Base-by-base conservation (phyloP, 1,139 yeast species). In the Meyerozyma sp. region DNA sequence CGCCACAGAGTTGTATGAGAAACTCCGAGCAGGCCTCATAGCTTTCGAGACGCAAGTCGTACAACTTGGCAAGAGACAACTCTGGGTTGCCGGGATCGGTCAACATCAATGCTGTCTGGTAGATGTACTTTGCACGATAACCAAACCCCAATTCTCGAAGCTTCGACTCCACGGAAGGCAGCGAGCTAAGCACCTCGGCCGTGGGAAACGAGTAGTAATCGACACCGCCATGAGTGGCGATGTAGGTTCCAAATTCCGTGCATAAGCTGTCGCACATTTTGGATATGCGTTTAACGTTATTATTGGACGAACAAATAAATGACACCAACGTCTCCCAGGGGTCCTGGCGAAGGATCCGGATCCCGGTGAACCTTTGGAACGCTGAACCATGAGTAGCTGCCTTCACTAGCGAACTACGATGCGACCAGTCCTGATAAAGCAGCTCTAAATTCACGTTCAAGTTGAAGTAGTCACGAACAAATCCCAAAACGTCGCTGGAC, bases 321-420 rank as follows among this genome's bases (percentile, higher is more conserved):
- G 94, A 85, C 18, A 93, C 66, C 40, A 89, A 68, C 37, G 94
- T 89, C 56, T 94, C 98, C 98, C 98, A 93, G 0, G 98, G 98
- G 51, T 91, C 96, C 61, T 93, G 98, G 41, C 91, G 73, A 27
- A 91, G 73, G 46, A 90, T 87, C 34, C 98, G 68, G 25, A 91
- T 82, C 0, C 98, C 98, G 3, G 70, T 68, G 45, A 81, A 79
- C 23, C 64, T 62, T 3, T 62, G 47, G 51, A 73, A 73, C 2
- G 73, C 70, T 2, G 72, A 63, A 13, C 53, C 49, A 18, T 18
- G 38, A 30, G 43, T 44, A 11, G 56, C 7, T 55, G 45, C 14
- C 55, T 61, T 79, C 77, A 40, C 74, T 63, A 21, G 69, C 21
- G 42, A 49, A 58, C 90, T 95, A 10, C 65, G 71, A 1, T 49